Percentiles rank a stretch among this genome's conserved stretches.
These are phyloP conservation scores for Furcasterigmium sp. DNA, from an alignment of 2,329 filamentous ascomycete species.

Conservation along the genomic window DNA sequence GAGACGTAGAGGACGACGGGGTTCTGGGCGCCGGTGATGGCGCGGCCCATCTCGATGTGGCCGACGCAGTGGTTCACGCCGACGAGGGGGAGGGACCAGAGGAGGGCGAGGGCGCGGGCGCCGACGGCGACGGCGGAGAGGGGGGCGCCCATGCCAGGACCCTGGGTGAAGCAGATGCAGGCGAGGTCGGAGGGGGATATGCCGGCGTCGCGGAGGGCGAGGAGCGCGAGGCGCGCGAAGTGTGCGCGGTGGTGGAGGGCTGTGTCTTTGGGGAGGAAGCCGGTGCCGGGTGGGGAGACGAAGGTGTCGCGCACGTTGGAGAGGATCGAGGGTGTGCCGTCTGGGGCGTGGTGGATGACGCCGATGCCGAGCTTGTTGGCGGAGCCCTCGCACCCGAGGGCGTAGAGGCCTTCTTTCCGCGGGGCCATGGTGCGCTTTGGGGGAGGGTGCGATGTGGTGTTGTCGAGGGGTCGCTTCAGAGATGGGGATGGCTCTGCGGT, in stretches of 20 bases:
- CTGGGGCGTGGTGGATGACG: conserved; percentile 71
- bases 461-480: neutral
- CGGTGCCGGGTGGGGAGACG: conserved; percentile 82
- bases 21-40: conserved; percentile 84
- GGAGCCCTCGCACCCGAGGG: conserved; percentile 73
- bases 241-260: conserved; percentile 84
- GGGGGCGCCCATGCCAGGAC: conserved; percentile 94
- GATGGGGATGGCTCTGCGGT: neutral
- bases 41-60: conserved; percentile 96
- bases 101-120: conserved; percentile 71
- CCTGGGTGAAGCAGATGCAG: conserved; percentile 93
- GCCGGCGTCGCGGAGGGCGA: conserved; percentile 67
- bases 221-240: conserved; percentile 77
- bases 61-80: conserved; percentile 98
- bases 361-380: conserved; percentile 97
- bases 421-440: conserved; percentile 16
- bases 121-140: conserved; percentile 81
- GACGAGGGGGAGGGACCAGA: conserved; percentile 86
- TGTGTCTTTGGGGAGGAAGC: conserved; percentile 95
- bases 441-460: conserved; percentile 1
- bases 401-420: conserved; percentile 33
- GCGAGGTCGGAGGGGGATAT: conserved; percentile 63
- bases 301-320: conserved; percentile 95
- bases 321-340: conserved; percentile 62
- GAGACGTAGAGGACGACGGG: conserved; percentile 94